Evolutionary conservation across 2,329 filamentous ascomycete species (phyloP), one percentile per base, ranked within the genome.

Genomic region (Verticillium nubilum): DNA sequence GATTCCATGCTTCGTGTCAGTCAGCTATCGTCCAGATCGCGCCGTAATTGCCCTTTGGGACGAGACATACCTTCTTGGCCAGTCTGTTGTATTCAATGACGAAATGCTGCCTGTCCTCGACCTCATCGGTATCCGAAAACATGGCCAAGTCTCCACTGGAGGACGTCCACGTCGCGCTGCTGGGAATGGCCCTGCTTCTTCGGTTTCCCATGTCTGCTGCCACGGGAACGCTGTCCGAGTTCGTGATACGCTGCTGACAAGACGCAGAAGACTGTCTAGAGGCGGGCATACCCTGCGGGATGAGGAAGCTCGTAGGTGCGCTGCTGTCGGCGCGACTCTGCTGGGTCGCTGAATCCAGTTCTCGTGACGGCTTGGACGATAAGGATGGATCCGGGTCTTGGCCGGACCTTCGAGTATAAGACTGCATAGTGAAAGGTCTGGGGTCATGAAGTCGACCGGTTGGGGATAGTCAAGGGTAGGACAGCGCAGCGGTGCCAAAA

Each of bases 21-120:
- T 26, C 28, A n/a, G n/a, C 7, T 7, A 23, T 23, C 17, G n/a
- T 50, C 9, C n/a, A 7, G 10, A 23, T n/a, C 5, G 5, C 4
- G n/a, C 35, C 9, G n/a, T 7, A n/a, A 19, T 17, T 7, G n/a
- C 15, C 7, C 17, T 23, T n/a, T n/a, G n/a, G n/a, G n/a, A n/a
- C n/a, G n/a, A 10, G 10, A 6, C 10, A 12, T 12, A 86, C 85
- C 78, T 83, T 83, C 59, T 76, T 78, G 2, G 86, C 86, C 5
- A 88, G 69, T 4, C 77, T 74, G 67, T 88, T 88, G 69, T 87
- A 89, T 64, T 86, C 82, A 7, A 78, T 66, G 5, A 87, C 69
- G 67, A 83, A 84, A 2, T 71, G 66, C 1, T 72, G 68, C 29
- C 83, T 76, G 58, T 81, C 76, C 35, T 80, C 77, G 17, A 79